Evolutionary conservation across 2,329 filamentous ascomycete species (phyloP).

Genomic region (Graphium sp.): DNA sequence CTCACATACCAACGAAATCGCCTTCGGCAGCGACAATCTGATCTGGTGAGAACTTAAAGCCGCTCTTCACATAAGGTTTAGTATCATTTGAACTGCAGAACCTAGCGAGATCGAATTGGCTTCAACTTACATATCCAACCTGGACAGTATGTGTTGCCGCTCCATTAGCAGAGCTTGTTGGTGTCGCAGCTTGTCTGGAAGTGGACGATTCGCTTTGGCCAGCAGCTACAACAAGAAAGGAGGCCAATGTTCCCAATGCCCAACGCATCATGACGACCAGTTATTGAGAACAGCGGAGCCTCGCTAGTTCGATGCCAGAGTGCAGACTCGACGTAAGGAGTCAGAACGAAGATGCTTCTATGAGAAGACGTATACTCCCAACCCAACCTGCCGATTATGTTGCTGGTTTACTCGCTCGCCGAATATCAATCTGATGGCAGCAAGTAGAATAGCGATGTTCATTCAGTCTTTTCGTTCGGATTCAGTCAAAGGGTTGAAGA

Average conservation of each 20-base stretch:
- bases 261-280: background rate
- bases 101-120: background rate
- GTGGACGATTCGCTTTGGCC: background rate
- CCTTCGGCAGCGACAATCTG: conserved; percentile 19
- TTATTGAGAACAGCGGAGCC: background rate
- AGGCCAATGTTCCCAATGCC: background rate
- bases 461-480: no score
- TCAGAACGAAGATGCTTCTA: background rate
- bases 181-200: conserved; percentile 5
- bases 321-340: conserved; percentile 1
- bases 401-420: no score
- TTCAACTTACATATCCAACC: conserved; percentile 6
- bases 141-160: conserved; percentile 6
- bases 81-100: background rate
- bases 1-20: conserved; percentile 25
- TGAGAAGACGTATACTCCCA: conserved; percentile 1
- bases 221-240: no score
- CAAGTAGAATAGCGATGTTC: no score
- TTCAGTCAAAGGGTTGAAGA: no score
- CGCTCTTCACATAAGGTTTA: conserved; percentile 7
- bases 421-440: no score
- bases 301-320: background rate
- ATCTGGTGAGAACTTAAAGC: conserved; percentile 15
- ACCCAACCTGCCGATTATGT: no score
- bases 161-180: background rate